Conservation (phyloP, 306 rosid species). For the Quercus glauca region DNA sequence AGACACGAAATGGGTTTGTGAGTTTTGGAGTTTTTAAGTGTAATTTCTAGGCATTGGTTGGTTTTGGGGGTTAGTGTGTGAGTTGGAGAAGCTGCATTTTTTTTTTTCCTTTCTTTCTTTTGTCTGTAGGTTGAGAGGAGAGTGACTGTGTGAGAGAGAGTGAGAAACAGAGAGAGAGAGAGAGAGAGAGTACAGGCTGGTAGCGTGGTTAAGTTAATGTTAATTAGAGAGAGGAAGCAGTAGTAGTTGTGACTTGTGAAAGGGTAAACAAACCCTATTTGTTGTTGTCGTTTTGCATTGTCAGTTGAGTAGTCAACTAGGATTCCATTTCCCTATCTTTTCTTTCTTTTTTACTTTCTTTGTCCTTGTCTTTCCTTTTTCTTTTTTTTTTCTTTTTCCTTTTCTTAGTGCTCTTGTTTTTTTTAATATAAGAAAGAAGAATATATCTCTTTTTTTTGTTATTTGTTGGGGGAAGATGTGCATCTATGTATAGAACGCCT, state of each 20-base stretch:
- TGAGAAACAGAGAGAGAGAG: neutral
- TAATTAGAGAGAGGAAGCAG: neutral
- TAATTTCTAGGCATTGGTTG: conserved; percentile 8
- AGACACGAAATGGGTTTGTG: neutral
- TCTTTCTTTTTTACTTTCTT: neutral
- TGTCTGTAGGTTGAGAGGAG: neutral
- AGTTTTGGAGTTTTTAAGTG: neutral
- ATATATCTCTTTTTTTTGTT: too few relatives aligned
- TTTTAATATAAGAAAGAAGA: too few relatives aligned
- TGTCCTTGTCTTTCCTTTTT: neutral
- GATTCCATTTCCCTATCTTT: neutral
- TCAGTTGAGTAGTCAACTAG: neutral
- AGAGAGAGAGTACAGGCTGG: neutral
- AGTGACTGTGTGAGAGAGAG: neutral
- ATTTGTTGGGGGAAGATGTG: too few relatives aligned
- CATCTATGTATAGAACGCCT: too few relatives aligned
- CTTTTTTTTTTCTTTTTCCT: neutral
- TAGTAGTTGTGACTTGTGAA: neutral
- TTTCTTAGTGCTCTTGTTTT: too few relatives aligned
- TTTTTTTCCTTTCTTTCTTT: neutral
- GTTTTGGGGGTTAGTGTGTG: neutral
- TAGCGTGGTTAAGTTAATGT: neutral
- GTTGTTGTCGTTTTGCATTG: neutral
- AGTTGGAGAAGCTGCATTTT: conserved; percentile 14
- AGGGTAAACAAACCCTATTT: neutral